phyloP scores from a whole-genome alignment of 2,329 filamentous ascomycete genomes.

The Colletotrichum australisinense region DNA sequence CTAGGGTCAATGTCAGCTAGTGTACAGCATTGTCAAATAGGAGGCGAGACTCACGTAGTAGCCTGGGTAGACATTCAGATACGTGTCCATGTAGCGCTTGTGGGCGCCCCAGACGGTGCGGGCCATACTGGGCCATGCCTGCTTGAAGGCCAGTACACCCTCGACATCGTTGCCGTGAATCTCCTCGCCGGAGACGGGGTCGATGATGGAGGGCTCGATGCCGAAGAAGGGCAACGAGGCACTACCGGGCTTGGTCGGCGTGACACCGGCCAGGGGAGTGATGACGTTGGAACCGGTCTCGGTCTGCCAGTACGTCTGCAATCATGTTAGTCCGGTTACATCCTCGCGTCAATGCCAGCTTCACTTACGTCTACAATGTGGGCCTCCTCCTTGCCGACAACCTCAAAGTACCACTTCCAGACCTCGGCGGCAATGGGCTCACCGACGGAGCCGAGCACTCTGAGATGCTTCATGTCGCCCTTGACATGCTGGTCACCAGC shows the following conservation, averaged over 20 bases:
- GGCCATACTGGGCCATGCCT: constrained; percentile 98
- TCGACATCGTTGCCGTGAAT: constrained; percentile 96
- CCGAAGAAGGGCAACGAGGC: constrained; percentile 98
- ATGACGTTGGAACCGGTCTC: constrained; percentile 98
- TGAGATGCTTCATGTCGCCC: constrained; percentile 87
- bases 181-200: constrained; percentile 94
- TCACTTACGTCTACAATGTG: constrained; percentile 91
- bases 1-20: constrained; percentile 50
- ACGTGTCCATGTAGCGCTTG: constrained; percentile 99
- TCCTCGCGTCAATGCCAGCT: not conserved
- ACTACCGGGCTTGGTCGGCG: constrained; percentile 95
- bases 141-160: constrained; percentile 96
- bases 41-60: constrained; percentile 82
- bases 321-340: not conserved
- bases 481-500: constrained; percentile 94
- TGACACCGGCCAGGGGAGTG: constrained; percentile 90
- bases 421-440: constrained; percentile 98
- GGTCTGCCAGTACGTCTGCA: constrained; percentile 98
- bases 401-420: constrained; percentile 99
- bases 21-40: not conserved
- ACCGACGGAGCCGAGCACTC: constrained; percentile 93
- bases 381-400: constrained; percentile 91
- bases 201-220: constrained; percentile 96
- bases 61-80: constrained; percentile 96
- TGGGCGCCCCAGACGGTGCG: constrained; percentile 98